Percentiles rank a stretch among this genome's conserved stretches.
These are phyloP conservation scores for Fusarium torreyae DNA, from an alignment of 2,329 filamentous ascomycete species.

Conservation along the genomic window DNA sequence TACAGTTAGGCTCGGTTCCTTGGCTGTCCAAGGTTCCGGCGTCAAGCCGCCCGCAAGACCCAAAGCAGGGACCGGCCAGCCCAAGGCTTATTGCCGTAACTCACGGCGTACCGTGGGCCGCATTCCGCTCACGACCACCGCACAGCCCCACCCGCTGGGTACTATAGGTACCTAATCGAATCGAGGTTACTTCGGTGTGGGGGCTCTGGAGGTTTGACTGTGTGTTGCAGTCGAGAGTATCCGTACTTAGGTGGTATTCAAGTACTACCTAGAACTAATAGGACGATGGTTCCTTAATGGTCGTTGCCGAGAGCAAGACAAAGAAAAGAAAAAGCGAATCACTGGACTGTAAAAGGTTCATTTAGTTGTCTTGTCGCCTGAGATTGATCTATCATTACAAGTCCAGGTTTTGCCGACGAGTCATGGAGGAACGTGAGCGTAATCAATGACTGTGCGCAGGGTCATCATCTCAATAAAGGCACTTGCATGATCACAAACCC, in stretches of 20 bases:
- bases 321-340: not conserved
- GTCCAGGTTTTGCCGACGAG: constrained; percentile 23
- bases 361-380: not conserved
- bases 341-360: not conserved
- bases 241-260: not conserved
- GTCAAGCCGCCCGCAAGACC: constrained; percentile 35
- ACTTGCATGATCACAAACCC: constrained; percentile 50
- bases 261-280: not conserved
- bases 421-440: constrained; percentile 29
- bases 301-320: not conserved
- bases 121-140: constrained; percentile 40
- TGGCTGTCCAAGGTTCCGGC: constrained; percentile 34
- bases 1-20: constrained; percentile 31
- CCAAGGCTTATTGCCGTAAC: constrained; percentile 32
- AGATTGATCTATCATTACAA: constrained; percentile 3
- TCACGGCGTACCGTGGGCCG: constrained; percentile 29
- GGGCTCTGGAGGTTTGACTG: constrained; percentile 9
- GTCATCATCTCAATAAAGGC: constrained; percentile 42
- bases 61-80: constrained; percentile 28
- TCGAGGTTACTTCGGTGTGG: constrained; percentile 24
- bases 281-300: constrained; percentile 4
- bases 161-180: not conserved
- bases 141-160: constrained; percentile 1
- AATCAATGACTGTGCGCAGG: constrained; percentile 29
- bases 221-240: constrained; percentile 1